Evolutionary conservation across 768 basidiomycete species (phyloP), one percentile per base, ranked within the genome.

Genomic region (Suillus paluster): DNA sequence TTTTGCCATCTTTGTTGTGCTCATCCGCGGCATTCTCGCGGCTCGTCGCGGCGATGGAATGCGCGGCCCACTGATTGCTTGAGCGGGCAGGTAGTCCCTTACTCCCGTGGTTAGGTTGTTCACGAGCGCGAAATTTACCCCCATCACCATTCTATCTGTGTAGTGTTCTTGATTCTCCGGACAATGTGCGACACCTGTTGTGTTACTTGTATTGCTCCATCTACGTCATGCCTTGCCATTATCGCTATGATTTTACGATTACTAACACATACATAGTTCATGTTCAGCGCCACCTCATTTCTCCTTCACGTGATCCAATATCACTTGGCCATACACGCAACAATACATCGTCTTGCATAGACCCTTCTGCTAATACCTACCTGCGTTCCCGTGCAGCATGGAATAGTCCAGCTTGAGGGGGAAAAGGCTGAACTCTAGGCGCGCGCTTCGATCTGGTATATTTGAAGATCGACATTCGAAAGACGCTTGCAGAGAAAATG

Each of bases 21-120:
- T 91, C 60, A 65, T 86, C 27, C 86, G 89, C 19, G 90, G 84
- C 21, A 81, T 92, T 44, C 58, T 77, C 39, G 80, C 86, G 23
- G 80, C 86, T 10, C 81, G 84, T 19, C 81, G 86, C 23, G 92
- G 92, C 15, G 90, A 90, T 62, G 90, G 91, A 5, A 79, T 83
- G 63, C 79, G 79, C 14, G 90, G 89, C 17, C 75, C 81, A 12
- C 83, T 90, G 30, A 76, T 85, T 48, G 76, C 64, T 61, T 74
- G 65, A 75, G 8, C 3, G 4, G 11, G 36, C 45, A 36, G 10
- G 21, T 5, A 23, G 15, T 17, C 23, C 23, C 34, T 9, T 8
- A 8, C 6, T 30, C 30, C 30, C 30, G 33, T 54, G 9, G 34
- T 38, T 19, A 54, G 21, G 15, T 19, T 17, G 15, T 23, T n/a